Evolutionary conservation across 208 protist genomes (phyloP), one percentile per base, ranked within the genome.

Genomic region (Leishmania tropica): DNA sequence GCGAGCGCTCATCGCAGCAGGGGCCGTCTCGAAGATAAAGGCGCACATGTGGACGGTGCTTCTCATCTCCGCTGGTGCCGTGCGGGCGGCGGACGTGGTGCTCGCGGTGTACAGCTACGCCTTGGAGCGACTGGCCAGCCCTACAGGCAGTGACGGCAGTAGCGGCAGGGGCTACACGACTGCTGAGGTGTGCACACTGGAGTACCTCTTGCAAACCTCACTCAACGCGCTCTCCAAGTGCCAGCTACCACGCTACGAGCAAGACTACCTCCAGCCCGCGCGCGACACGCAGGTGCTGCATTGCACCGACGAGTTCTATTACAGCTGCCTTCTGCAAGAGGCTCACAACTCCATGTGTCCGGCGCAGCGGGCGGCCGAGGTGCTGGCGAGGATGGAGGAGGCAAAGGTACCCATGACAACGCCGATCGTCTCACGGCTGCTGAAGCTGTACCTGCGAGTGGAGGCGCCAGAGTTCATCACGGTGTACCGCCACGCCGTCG

Each of bases 201-300:
- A 93, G 83, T 96, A 96, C 78, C 83, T 96, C 40, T 87, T 96
- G 40, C 91, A 95, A 64, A 96, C 92, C 21, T 70, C 92, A 13
- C 83, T 96, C 74, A 87, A 84, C 75, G 87, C 92, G 0, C 87
- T 96, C 40, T 93, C 93, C 35, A 93, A 91, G 80, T 95, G 91
- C 62, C 92, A 94, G 76, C 42, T 95, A n/a, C 78, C 83, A 7
- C 56, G 88, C 53, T 96, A 89, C 80, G 88, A 94, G 78, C 79
- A 85, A 62, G 79, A 87, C 21, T 95, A 94, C 78, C 77, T 96
- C 8, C 76, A 64, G 24, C 91, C 93, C 0, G 80, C 83, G n/a
- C 77, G 79, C 35, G 83, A 92, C 40, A 37, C 60, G 24, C 81
- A 83, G 6, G 37, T 91, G 58, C 76, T 95, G 76, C 88, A 88